These are phyloP conservation scores for Trichoderma hamatum DNA, from an alignment of 2,329 filamentous ascomycete genomes.

Conservation along the genomic window DNA sequence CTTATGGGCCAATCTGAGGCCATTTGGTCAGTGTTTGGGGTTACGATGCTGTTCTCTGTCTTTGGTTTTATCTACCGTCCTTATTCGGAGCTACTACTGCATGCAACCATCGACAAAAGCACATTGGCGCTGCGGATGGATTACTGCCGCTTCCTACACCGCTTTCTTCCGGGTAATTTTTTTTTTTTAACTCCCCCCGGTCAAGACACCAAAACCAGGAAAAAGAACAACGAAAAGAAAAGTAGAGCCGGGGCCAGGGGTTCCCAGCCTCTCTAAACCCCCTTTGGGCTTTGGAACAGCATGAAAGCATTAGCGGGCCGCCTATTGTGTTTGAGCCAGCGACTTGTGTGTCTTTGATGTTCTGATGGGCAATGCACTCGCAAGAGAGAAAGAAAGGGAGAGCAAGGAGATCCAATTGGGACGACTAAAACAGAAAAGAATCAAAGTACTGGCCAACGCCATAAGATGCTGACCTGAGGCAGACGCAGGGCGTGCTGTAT, in stretches of 20 bases:
- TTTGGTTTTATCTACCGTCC: neutral
- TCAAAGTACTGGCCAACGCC: neutral
- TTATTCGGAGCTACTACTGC: neutral
- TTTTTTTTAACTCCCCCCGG: neutral
- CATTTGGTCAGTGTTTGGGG: neutral
- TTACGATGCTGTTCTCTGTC: neutral
- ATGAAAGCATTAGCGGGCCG: neutral
- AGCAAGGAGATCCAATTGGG: neutral
- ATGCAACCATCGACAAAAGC: neutral
- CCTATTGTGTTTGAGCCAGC: neutral
- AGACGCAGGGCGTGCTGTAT: slow-evolving; percentile 26
- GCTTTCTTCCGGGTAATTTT: neutral
- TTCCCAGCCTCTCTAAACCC: slow-evolving; percentile 11
- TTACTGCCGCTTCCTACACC: slow-evolving; percentile 15
- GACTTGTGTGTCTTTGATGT: neutral
- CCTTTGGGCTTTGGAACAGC: neutral
- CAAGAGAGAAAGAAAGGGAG: neutral
- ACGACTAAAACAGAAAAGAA: neutral
- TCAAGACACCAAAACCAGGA: neutral
- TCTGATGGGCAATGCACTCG: neutral
- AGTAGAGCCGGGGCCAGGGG: neutral
- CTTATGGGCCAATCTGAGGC: neutral
- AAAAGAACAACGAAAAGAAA: slow-evolving; percentile 1
- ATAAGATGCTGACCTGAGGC: slow-evolving; percentile 20
- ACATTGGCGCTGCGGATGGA: neutral